Conservation (phyloP, 768 basidiomycete species). For the Postia placenta region DNA sequence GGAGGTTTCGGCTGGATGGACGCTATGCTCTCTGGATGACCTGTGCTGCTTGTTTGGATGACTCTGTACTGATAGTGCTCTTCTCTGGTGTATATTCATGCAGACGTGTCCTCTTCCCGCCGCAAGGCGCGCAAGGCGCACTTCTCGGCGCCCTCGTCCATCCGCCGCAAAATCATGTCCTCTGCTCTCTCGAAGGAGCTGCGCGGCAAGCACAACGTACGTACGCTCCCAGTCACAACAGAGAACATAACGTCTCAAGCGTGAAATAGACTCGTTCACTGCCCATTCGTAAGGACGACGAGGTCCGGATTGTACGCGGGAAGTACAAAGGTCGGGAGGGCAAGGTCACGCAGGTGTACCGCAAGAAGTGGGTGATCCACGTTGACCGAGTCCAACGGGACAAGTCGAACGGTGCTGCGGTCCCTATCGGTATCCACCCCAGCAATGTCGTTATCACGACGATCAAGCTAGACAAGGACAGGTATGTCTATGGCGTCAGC, state of each 20-base stretch:
- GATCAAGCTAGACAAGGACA: constrained; percentile 91
- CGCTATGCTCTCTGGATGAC: constrained; percentile 35
- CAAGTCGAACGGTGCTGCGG: constrained; percentile 93
- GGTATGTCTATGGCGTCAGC: constrained; percentile 34
- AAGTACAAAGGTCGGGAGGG: constrained; percentile 99
- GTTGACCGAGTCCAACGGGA: constrained; percentile 97
- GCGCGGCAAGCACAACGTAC: constrained; percentile 85
- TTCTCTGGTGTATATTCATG: constrained; percentile 15
- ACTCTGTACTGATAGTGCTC: constrained; percentile 10
- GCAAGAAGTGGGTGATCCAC: constrained; percentile 99
- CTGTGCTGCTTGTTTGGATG: constrained; percentile 7
- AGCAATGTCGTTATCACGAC: constrained; percentile 93
- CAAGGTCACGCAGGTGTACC: constrained; percentile 95
- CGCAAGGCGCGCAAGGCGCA: constrained; percentile 99
- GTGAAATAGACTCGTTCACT: constrained; percentile 71
- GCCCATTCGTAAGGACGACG: constrained; percentile 96
- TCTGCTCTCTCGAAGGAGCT: constrained; percentile 94
- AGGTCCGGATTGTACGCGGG: constrained; percentile 93
- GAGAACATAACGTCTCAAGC: background rate
- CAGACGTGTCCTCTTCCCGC: constrained; percentile 87
- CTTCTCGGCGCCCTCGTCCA: constrained; percentile 90
- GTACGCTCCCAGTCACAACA: constrained; percentile 1
- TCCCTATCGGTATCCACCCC: constrained; percentile 92
- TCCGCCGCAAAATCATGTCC: constrained; percentile 97
- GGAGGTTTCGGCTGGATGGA: constrained; percentile 51